phyloP scores from a whole-genome alignment of 441 rosid species.

The Erodium chrysanthum region DNA sequence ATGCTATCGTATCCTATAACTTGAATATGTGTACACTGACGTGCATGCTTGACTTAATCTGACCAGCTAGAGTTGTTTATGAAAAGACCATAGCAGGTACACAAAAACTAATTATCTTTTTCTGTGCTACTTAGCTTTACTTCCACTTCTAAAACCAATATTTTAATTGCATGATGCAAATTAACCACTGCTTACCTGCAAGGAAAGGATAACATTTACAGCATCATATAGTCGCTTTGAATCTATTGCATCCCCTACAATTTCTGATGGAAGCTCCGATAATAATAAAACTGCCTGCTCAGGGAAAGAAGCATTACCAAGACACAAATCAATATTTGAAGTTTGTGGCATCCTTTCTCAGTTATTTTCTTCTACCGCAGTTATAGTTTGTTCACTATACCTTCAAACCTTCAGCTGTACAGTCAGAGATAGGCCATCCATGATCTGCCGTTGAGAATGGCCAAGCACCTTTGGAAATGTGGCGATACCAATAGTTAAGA shows the following conservation, averaged over 20 bases:
- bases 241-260: constrained; percentile 69
- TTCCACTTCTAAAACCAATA: background rate
- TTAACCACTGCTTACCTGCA: constrained; percentile 45
- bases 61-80: background rate
- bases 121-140: background rate
- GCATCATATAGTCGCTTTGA: constrained; percentile 55
- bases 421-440: constrained; percentile 96
- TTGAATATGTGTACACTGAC: background rate
- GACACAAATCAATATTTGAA: constrained; percentile 7
- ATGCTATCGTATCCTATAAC: background rate
- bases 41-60: background rate
- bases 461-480: constrained; percentile 98
- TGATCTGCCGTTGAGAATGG: constrained; percentile 92
- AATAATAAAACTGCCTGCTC: constrained; percentile 56
- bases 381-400: constrained; percentile 29
- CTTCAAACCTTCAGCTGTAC: constrained; percentile 90
- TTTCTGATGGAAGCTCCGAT: constrained; percentile 52
- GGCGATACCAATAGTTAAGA: constrained; percentile 72
- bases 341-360: background rate
- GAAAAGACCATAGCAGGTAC: background rate
- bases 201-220: constrained; percentile 76
- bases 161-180: background rate
- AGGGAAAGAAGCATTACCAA: constrained; percentile 11
- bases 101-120: background rate
- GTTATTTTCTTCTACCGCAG: constrained; percentile 7